Base-by-base conservation (phyloP, 768 basidiomycete species). In the Boletus reticuloceps region DNA sequence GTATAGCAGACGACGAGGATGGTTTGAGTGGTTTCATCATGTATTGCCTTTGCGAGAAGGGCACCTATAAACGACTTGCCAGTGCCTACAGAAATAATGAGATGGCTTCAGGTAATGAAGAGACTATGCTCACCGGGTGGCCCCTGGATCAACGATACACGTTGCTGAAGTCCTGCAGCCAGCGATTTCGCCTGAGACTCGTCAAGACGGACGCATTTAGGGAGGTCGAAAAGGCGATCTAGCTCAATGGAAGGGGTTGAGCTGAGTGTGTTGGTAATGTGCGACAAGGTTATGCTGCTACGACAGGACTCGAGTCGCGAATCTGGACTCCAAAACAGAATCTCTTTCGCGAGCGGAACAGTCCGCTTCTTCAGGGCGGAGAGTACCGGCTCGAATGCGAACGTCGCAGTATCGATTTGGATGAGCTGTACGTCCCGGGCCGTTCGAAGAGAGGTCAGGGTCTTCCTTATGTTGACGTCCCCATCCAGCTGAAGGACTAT, bases 61-160 rank as follows among this genome's bases (percentile, higher is more conserved):
- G 82, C 80, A 0, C 87, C 86, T 41, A 88, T 82, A 61, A 87
- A 87, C 0, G 85, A 86, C 59, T 88, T 89, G 1, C 87, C 86
- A 0, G 87, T 89, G 1, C 87, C 86, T 88, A 20, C 3, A 5
- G 7, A 12, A 41, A 42, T 9, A 11, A 7, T 61, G n/a, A 64
- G 38, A 46, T 13, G 2, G 2, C 1, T 38, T 25, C 8, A 16
- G 14, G 8, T 9, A 25, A 12, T n/a, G 50, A 19, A 37, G 19
- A 6, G 13, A n/a, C 0, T 1, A 6, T 69, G 27, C 67, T 34
- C 6, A 85, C 86, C 87, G 25, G 86, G 86, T 0, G 87, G 87
- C 0, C 87, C 87, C 70, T 88, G 87, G 7, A 89, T 84, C 6
- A 88, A 62, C 1, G 84, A 80, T 0, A 89, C 72, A 5, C 65